Evolutionary conservation across 345 rosid genomes (phyloP).

Genomic region (Laguncularia racemosa): DNA sequence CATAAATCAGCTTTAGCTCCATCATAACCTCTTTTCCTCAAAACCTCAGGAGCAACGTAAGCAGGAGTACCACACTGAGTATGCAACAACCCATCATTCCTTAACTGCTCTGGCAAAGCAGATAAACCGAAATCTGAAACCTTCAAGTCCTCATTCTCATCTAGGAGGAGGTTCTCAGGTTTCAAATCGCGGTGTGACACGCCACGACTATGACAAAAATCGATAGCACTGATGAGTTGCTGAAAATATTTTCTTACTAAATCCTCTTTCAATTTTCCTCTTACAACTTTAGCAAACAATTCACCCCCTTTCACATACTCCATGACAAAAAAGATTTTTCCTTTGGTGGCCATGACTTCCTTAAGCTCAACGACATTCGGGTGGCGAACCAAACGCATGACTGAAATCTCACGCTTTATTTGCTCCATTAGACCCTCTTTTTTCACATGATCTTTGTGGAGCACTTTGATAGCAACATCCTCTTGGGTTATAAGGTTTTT

Average conservation of each 20-base stretch:
- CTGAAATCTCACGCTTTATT: conserved; percentile 66
- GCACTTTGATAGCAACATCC: conserved; percentile 62
- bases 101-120: conserved; percentile 57
- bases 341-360: conserved; percentile 72
- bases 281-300: conserved; percentile 51
- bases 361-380: conserved; percentile 63
- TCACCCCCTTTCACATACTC: conserved; percentile 78
- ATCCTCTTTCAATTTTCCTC: conserved; percentile 63
- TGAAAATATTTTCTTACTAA: conserved; percentile 58
- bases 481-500: conserved; percentile 37
- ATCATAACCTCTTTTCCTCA: conserved; percentile 79
- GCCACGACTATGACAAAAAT: conserved; percentile 79
- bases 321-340: conserved; percentile 64
- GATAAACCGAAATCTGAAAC: conserved; percentile 81
- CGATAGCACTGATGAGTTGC: conserved; percentile 63
- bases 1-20: conserved; percentile 78
- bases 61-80: conserved; percentile 87
- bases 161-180: conserved; percentile 74
- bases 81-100: conserved; percentile 68
- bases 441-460: conserved; percentile 44
- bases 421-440: conserved; percentile 65
- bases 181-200: conserved; percentile 80
- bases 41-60: conserved; percentile 86
- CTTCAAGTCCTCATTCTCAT: conserved; percentile 58
- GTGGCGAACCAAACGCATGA: conserved; percentile 71